Evolutionary conservation across 805 yeast species (phyloP).

Genomic region (Metschnikowia reukaufii): DNA sequence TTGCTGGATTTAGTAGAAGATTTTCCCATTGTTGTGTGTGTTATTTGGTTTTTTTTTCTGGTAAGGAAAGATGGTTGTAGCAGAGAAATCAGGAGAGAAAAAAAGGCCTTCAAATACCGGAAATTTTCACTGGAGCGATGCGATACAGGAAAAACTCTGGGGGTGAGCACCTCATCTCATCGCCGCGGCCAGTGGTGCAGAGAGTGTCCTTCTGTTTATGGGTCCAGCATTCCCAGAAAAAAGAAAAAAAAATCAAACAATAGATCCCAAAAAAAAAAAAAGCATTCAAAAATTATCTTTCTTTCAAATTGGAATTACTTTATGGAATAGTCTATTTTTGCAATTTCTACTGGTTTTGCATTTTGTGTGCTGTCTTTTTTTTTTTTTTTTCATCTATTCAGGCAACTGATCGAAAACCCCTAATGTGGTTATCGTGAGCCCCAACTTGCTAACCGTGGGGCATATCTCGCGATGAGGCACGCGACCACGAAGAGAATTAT

Average conservation of each 20-base stretch:
- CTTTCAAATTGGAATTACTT: background rate
- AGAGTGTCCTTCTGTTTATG: background rate
- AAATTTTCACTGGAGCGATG: conserved; percentile 7
- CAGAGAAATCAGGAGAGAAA: background rate
- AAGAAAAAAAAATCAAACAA: background rate
- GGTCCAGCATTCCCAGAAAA: background rate
- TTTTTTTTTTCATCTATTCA: background rate
- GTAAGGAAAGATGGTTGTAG: conserved; percentile 4
- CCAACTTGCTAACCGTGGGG: background rate
- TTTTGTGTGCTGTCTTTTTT: background rate
- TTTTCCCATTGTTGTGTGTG: conserved; percentile 37
- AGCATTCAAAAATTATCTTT: no score
- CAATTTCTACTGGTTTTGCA: background rate
- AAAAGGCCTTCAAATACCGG: background rate
- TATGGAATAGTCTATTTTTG: no score
- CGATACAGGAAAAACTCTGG: conserved; percentile 11
- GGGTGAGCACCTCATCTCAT: conserved; percentile 11
- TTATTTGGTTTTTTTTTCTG: background rate
- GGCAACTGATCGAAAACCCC: background rate
- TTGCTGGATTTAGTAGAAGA: conserved; percentile 28
- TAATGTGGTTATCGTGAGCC: background rate
- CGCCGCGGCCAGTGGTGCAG: background rate
- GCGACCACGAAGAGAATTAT: background rate
- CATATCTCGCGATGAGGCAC: background rate
- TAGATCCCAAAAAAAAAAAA: background rate